Conservation (phyloP, 2,329 filamentous ascomycete species). For the Karstenula rhodostoma region DNA sequence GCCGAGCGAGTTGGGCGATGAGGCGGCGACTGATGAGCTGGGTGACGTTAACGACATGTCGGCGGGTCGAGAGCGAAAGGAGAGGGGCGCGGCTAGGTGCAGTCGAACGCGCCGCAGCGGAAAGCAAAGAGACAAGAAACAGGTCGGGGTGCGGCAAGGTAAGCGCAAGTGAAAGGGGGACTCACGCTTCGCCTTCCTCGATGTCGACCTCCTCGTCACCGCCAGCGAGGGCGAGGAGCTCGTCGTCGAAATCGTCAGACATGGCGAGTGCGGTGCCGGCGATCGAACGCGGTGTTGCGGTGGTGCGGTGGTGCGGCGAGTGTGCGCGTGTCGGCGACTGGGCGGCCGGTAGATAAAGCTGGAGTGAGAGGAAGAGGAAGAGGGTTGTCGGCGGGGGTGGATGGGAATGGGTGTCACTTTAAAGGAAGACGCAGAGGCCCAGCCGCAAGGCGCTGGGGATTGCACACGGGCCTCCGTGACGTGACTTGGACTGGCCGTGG, state of each 20-base stretch:
- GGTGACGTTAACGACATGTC: constrained; percentile 39
- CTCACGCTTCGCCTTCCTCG: constrained; percentile 86
- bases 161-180: constrained; percentile 37
- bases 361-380: not conserved
- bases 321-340: not conserved
- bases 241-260: constrained; percentile 82
- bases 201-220: constrained; percentile 68
- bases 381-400: not conserved
- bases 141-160: constrained; percentile 14
- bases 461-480: constrained; percentile 4
- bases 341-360: not conserved
- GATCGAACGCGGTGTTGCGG: not conserved
- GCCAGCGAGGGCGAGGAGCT: constrained; percentile 90
- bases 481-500: not conserved
- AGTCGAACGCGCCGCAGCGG: constrained; percentile 2
- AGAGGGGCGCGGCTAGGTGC: constrained; percentile 16
- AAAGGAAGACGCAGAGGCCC: not conserved
- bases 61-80: constrained; percentile 17
- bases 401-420: not conserved
- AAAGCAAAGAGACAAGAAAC: constrained; percentile 9
- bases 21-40: constrained; percentile 72
- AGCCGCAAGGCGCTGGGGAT: not conserved
- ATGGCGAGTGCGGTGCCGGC: constrained; percentile 57
- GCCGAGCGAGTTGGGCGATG: constrained; percentile 75
- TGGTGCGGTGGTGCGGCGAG: not conserved